Evolutionary conservation across 2,329 filamentous ascomycete genomes (phyloP), one percentile per base, ranked within the genome.

Genomic region (Eutypella sp.): DNA sequence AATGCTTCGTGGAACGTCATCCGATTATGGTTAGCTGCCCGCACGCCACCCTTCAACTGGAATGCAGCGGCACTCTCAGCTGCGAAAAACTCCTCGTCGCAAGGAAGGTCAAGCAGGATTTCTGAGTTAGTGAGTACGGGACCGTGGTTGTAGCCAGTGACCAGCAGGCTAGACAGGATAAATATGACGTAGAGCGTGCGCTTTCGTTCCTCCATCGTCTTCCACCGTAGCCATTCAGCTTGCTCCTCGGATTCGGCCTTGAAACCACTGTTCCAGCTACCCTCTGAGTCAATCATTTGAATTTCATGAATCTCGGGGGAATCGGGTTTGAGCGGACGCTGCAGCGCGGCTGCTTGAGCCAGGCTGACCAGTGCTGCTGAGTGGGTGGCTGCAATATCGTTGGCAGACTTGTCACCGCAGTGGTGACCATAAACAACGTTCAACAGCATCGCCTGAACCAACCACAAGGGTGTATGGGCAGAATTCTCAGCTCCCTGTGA

Each of bases 341-440:
- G 60, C 42, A 97, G 71, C 44, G 89, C 86, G n/a, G 92, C 90
- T 27, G 90, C 89, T 60, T 91, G 85, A 4, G 92, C 90, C 42
- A 99, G 79, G 63, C 89, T 95, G 44, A 96, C 89, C 36, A 99
- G 72, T 18, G 91, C 89, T 7, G 90, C 88, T 62, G 89, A 95
- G 63, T 97, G 92, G 1, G 88, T 96, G 52, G 86, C 91, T 1
- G 92, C 92, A 59, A 95, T 95, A 62, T 96, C 90, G 49, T 88
- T 89, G 19, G 89, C 87, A 44, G 83, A 85, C 69, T 95, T 92
- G 64, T 97, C 92, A 31, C 88, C 89, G 63, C 90, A 95, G 55
- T 95, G 95, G 65, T 96, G 89, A 13, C 92, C 92, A 62, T 96
- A 97, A 15, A 96, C 87, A 31, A 97, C 88, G 62, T 96, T 97